Evolutionary conservation across 78 protist genomes (phyloP).

Genomic region (Polysphondylium violaceum): DNA sequence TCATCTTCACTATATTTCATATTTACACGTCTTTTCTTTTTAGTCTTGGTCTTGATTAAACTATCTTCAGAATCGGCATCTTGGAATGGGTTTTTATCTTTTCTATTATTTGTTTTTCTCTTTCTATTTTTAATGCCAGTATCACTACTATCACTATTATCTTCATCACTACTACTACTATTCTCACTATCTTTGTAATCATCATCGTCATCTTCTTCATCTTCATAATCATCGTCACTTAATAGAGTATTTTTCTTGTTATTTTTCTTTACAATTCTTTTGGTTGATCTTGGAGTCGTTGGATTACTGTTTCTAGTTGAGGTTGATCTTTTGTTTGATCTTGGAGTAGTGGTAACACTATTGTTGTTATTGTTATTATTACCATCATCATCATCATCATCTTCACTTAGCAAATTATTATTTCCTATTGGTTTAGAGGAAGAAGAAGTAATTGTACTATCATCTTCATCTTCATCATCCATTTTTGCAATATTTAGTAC

Average conservation of each 20-base stretch:
- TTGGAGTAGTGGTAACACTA: not conserved
- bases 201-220: not conserved
- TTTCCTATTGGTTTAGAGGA: not conserved
- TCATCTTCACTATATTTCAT: not conserved
- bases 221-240: not conserved
- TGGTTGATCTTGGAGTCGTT: no score
- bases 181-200: not conserved
- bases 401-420: not conserved
- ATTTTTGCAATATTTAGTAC: not conserved
- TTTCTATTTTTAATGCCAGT: not conserved
- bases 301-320: constrained; percentile 1
- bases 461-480: not conserved
- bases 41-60: not conserved
- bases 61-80: not conserved
- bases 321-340: constrained; percentile 6
- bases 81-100: not conserved
- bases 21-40: constrained; percentile 1
- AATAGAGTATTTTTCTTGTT: not conserved
- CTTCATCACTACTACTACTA: not conserved
- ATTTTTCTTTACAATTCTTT: not conserved
- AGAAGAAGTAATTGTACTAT: not conserved
- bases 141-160: not conserved
- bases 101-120: not conserved
- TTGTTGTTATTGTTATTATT: not conserved
- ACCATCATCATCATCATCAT: constrained; percentile 1